Conservation (phyloP, 208 protist genomes). For the Tritrichomonas foetus region DNA sequence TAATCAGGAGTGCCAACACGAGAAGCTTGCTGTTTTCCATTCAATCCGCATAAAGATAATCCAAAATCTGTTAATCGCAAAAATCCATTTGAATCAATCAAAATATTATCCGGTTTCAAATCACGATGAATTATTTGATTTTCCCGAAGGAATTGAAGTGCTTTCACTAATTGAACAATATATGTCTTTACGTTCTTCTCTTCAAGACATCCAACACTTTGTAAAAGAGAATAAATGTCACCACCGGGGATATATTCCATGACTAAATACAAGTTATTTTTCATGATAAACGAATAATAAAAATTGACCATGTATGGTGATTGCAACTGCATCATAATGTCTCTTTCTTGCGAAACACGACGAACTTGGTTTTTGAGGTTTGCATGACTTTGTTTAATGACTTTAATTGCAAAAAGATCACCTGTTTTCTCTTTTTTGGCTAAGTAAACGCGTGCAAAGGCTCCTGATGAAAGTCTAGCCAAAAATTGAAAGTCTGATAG, state of each 20-base stretch:
- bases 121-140: conserved; percentile 59
- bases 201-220: neutral
- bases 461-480: neutral
- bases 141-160: conserved; percentile 55
- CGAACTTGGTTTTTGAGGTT: neutral
- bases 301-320: neutral
- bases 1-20: conserved; percentile 68
- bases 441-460: neutral
- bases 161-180: conserved; percentile 52
- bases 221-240: conserved; percentile 45
- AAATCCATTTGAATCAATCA: conserved; percentile 65
- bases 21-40: conserved; percentile 57
- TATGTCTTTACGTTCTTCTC: neutral
- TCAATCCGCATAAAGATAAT: conserved; percentile 42
- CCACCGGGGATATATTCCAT: conserved; percentile 45
- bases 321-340: neutral
- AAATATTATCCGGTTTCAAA: conserved; percentile 64
- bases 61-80: conserved; percentile 82
- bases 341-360: neutral
- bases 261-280: neutral
- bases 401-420: neutral
- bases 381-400: neutral
- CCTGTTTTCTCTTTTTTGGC: neutral
- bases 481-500: neutral
- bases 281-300: neutral